These are phyloP conservation scores for Mucor lusitanicus DNA, from an alignment of 371 early-diverging fungal genomes.

Conservation along the genomic window DNA sequence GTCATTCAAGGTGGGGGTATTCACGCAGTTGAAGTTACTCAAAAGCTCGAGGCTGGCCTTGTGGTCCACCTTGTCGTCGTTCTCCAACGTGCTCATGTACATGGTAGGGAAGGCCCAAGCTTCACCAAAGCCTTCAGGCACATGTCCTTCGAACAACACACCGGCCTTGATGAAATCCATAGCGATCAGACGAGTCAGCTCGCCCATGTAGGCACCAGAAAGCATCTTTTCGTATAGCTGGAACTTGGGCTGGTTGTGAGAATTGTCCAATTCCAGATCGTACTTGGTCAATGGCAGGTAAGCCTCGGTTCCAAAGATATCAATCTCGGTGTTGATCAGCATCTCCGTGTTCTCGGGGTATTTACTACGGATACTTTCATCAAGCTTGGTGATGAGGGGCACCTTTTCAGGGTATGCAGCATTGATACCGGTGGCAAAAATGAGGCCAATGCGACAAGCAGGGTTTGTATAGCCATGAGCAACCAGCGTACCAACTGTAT, in stretches of 20 bases:
- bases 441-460: constrained; percentile 81
- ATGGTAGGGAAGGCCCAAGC: constrained; percentile 77
- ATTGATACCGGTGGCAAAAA: constrained; percentile 93
- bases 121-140: constrained; percentile 58
- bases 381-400: constrained; percentile 26
- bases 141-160: constrained; percentile 65
- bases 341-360: constrained; percentile 61
- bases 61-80: constrained; percentile 20
- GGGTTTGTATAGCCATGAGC: constrained; percentile 82
- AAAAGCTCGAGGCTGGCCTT: constrained; percentile 23
- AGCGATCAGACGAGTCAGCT: constrained; percentile 75
- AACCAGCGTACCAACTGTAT: constrained; percentile 89
- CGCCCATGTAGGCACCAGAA: constrained; percentile 92
- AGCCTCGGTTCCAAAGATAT: constrained; percentile 68
- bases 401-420: constrained; percentile 58
- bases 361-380: constrained; percentile 7
- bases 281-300: constrained; percentile 80
- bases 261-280: constrained; percentile 77
- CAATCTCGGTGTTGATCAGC: constrained; percentile 90
- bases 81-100: constrained; percentile 63
- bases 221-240: constrained; percentile 95
- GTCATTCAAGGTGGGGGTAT: constrained; percentile 39
- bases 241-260: constrained; percentile 71
- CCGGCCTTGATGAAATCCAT: constrained; percentile 73
- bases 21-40: constrained; percentile 19